Conservation (phyloP, 129 eudicot genomes). For the Tanacetum coccineum region DNA sequence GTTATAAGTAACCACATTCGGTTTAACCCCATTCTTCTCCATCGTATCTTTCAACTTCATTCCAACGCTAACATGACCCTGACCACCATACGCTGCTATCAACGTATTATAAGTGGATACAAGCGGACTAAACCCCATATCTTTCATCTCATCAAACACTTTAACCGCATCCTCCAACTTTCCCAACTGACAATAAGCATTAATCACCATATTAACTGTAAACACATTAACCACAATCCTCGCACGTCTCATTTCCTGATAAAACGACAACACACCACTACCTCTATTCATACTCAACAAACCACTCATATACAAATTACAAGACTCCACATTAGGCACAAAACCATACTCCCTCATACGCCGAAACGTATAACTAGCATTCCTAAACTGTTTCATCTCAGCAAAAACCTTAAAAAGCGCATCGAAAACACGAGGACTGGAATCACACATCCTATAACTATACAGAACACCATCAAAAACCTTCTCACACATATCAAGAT, state of each 20-base stretch:
- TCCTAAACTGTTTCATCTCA: conserved; percentile 63
- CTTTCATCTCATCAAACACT: conserved; percentile 57
- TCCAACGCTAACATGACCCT: conserved; percentile 47
- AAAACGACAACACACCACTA: conserved; percentile 49
- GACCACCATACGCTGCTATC: conserved; percentile 52
- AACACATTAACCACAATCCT: conserved; percentile 59
- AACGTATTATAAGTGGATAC: conserved; percentile 60
- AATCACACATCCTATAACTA: conserved; percentile 68
- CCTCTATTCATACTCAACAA: conserved; percentile 49
- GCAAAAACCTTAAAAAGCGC: conserved; percentile 68
- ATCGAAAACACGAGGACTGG: conserved; percentile 74
- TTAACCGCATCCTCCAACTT: conserved; percentile 57
- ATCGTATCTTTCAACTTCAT: conserved; percentile 55
- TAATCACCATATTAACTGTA: conserved; percentile 69
- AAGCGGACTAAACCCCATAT: conserved; percentile 44
- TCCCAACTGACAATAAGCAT: conserved; percentile 53
- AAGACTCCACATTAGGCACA: conserved; percentile 67
- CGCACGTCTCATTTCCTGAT: conserved; percentile 48
- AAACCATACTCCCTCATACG: conserved; percentile 77
- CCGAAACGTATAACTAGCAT: conserved; percentile 49
- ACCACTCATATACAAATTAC: conserved; percentile 64
- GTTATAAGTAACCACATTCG: conserved; percentile 61
- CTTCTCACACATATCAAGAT: conserved; percentile 38
- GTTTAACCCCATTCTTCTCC: conserved; percentile 57
- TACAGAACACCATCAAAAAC: conserved; percentile 51